phyloP scores from a whole-genome alignment of 148 eudicot genomes.

The Heliamphora exappendiculata region DNA sequence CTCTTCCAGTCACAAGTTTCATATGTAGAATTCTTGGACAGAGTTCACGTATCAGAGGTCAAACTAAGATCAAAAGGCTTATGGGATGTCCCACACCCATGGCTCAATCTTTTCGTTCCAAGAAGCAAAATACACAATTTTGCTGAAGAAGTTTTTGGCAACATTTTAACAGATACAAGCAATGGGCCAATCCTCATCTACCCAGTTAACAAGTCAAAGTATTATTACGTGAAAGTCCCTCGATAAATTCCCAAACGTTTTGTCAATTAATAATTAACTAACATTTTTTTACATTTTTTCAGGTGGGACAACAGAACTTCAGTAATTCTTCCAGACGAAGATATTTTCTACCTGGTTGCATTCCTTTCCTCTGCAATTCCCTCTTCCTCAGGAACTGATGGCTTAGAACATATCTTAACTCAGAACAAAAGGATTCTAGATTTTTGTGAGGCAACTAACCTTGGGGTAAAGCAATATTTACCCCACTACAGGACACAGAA shows the following conservation, averaged over 20 bases:
- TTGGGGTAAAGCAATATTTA: constrained; percentile 70
- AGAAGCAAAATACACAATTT: constrained; percentile 51
- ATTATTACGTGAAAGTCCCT: background rate
- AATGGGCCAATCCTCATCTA: constrained; percentile 78
- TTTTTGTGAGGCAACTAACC: constrained; percentile 37
- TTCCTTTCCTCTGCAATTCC: constrained; percentile 61
- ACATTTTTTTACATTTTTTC: constrained; percentile 1
- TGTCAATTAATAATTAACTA: background rate
- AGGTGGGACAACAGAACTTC: constrained; percentile 83
- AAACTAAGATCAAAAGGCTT: constrained; percentile 57
- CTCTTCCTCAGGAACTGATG: constrained; percentile 41
- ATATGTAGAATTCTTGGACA: constrained; percentile 64
- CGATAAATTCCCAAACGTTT: background rate
- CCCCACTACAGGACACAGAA: constrained; percentile 54
- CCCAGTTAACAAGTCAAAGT: constrained; percentile 68
- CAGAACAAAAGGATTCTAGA: constrained; percentile 48
- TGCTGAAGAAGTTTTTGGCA: constrained; percentile 56
- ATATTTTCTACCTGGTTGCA: constrained; percentile 65
- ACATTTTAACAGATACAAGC: constrained; percentile 52
- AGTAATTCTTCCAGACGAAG: constrained; percentile 66
- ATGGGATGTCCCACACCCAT: constrained; percentile 91
- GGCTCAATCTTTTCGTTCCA: constrained; percentile 83
- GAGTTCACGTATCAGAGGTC: constrained; percentile 72
- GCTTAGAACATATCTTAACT: constrained; percentile 44
- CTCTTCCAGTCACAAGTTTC: constrained; percentile 52